Evolutionary conservation across 2,329 filamentous ascomycete species (phyloP).

Genomic region (Chaetomium sp.): DNA sequence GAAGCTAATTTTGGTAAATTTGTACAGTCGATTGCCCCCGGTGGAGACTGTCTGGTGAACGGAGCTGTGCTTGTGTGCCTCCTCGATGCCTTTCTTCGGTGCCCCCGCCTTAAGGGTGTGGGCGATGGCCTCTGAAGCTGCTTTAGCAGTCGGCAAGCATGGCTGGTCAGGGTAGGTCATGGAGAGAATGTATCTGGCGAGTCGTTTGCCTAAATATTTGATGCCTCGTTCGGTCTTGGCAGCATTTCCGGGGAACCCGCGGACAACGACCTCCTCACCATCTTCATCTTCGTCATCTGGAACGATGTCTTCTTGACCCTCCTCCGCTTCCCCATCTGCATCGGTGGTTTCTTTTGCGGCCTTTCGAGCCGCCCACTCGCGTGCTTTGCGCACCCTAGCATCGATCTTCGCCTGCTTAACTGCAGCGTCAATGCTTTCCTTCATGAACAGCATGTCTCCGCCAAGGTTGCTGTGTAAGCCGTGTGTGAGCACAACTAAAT

Average conservation of each 20-base stretch:
- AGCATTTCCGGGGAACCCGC: conserved; percentile 84
- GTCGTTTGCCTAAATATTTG: conserved; percentile 89
- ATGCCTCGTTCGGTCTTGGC: conserved; percentile 90
- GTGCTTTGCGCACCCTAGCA: conserved; percentile 54
- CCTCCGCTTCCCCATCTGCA: conserved; percentile 29
- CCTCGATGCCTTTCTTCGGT: conserved; percentile 34
- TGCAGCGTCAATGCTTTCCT: conserved; percentile 89
- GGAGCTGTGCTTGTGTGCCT: conserved; percentile 43
- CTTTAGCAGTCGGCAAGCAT: conserved; percentile 61
- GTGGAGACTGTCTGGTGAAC: conserved; percentile 36
- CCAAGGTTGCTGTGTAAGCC: conserved; percentile 93
- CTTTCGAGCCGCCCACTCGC: conserved; percentile 36
- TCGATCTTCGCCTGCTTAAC: conserved; percentile 67
- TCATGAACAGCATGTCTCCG: conserved; percentile 93
- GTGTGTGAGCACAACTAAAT: conserved; percentile 88
- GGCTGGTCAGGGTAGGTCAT: conserved; percentile 94
- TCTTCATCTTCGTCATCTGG: conserved; percentile 52
- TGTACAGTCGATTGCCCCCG: conserved; percentile 55
- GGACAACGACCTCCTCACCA: conserved; percentile 77
- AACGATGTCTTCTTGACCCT: conserved; percentile 35
- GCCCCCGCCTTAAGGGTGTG: conserved; percentile 33
- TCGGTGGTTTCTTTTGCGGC: conserved; percentile 18
- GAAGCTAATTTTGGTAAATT: conserved; percentile 91
- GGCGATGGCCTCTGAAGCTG: conserved; percentile 38
- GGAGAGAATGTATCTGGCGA: conserved; percentile 83